A percentile compares a stretch with the other conserved stretches of the same genome.
Evolutionary conservation across 2,329 filamentous ascomycete species (phyloP).

Genomic region (Anthostomella pinea): DNA sequence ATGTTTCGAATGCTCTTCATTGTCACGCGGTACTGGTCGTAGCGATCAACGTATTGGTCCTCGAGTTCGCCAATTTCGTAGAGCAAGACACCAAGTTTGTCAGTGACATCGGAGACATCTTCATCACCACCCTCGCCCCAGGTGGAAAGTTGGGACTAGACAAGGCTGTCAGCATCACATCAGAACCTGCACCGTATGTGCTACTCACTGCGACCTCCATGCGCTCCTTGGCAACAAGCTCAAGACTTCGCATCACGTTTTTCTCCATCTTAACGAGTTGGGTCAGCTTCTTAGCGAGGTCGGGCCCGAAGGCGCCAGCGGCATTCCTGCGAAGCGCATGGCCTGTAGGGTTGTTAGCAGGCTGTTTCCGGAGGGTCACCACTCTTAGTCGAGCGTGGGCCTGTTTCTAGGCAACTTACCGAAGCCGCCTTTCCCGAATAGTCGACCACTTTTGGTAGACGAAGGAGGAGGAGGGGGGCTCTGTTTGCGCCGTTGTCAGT

Average conservation of each 20-base stretch:
- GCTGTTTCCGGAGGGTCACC: too few species aligned
- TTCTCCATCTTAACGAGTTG: slow-evolving; percentile 99
- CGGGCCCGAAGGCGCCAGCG: slow-evolving; percentile 74
- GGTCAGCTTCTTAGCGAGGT: slow-evolving; percentile 95
- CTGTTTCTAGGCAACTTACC: slow-evolving; percentile 62
- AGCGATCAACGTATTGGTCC: slow-evolving; percentile 96
- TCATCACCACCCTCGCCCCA: slow-evolving; percentile 97
- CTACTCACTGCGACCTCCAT: slow-evolving; percentile 93
- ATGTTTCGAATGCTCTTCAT: slow-evolving; percentile 99
- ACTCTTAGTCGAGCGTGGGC: too few species aligned
- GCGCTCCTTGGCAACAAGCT: slow-evolving; percentile 88
- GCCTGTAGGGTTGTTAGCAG: slow-evolving; percentile 36
- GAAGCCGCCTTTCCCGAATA: slow-evolving; percentile 83
- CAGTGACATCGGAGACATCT: slow-evolving; percentile 96
- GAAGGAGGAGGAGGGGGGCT: slow-evolving; percentile 91
- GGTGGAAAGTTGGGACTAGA: slow-evolving; percentile 93
- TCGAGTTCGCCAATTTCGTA: slow-evolving; percentile 99
- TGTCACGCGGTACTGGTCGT: slow-evolving; percentile 98
- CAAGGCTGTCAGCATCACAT: slow-evolving; percentile 10
- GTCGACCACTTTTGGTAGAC: slow-evolving; percentile 82
- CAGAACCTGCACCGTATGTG: not conserved
- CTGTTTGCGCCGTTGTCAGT: too few species aligned
- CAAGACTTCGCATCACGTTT: slow-evolving; percentile 98
- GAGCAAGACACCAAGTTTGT: slow-evolving; percentile 95
- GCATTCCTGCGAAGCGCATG: slow-evolving; percentile 71